Evolutionary conservation across 768 basidiomycete species (phyloP), one percentile per base, ranked within the genome.

Genomic region (Filobasidium wieringae): DNA sequence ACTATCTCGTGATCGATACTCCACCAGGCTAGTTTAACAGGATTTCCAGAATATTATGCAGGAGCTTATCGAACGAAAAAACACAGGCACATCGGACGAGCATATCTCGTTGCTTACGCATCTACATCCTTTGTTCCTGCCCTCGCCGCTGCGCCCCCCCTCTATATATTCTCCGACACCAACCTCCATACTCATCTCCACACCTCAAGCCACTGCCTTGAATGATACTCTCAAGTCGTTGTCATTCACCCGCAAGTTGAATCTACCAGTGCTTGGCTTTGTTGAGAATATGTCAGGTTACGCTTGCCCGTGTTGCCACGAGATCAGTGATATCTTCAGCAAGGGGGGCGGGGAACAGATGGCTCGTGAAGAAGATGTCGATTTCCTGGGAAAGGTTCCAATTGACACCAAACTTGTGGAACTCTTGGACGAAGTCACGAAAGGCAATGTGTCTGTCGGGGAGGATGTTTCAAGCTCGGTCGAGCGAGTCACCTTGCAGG

Each of bases 221-320:
- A 83, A 88, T 75, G 95, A 97, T 74, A 88, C 86, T 47, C 84
- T 90, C 78, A 97, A 97, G 76, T 95, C 90, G 64, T 80, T 97
- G 59, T 92, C 91, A 37, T 99, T 99, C 76, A 88, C 92, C 14
- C 86, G 86, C 17, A 81, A 88, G 8, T 86, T 91, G 63, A 80
- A 81, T 51, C 77, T 97, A 12, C 90, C 86, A 14, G 84, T 99
- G 33, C 76, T 93, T 56, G 95, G 95, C 8, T 73, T 99, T 51
- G 84, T 99, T 65, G 95, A 97, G 72, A 99, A 97, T 76, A 97
- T 97, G 95, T 87, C 88, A 63, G 95, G 95, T 51, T 97, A 95
- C 75, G 87, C 86, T 19, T 97, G 93, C 59, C 95, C 95, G 43
- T 95, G 92, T 70, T 97, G 95, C 71, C 88, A 88, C 15, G 92